phyloP scores from a whole-genome alignment of 345 rosid species.

The Luvunga scandens region DNA sequence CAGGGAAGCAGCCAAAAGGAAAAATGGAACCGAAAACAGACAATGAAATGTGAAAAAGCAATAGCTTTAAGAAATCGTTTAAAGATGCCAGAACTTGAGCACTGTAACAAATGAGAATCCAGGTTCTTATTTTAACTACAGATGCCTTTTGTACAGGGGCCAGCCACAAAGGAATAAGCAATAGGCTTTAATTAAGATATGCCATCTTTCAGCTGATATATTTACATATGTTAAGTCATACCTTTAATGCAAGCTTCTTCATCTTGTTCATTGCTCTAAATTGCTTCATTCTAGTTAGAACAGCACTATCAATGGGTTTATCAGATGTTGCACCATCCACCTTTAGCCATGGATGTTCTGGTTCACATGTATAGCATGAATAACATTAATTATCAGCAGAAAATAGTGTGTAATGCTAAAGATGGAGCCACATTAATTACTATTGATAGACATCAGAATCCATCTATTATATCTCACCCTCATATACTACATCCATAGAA shows the following conservation, averaged over 20 bases:
- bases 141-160: not conserved
- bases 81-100: not conserved
- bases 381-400: not conserved
- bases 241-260: slow-evolving; percentile 89
- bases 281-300: slow-evolving; percentile 79
- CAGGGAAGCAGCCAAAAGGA: not conserved
- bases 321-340: slow-evolving; percentile 57
- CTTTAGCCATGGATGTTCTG: slow-evolving; percentile 90
- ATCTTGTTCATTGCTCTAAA: slow-evolving; percentile 90
- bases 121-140: not conserved
- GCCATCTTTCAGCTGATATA: not conserved
- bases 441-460: not conserved
- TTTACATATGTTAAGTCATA: slow-evolving; percentile 17
- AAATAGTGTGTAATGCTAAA: not conserved
- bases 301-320: slow-evolving; percentile 77
- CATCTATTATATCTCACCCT: not conserved
- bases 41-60: not conserved
- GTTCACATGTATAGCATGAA: slow-evolving; percentile 6
- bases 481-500: not conserved
- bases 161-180: not conserved
- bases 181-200: not conserved
- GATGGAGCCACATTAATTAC: not conserved
- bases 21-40: not conserved
- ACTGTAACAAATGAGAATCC: not conserved
- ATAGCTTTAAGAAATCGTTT: not conserved